Base-by-base conservation (phyloP, 2,329 filamentous ascomycete genomes). In the Cladophialophora yegresii region DNA sequence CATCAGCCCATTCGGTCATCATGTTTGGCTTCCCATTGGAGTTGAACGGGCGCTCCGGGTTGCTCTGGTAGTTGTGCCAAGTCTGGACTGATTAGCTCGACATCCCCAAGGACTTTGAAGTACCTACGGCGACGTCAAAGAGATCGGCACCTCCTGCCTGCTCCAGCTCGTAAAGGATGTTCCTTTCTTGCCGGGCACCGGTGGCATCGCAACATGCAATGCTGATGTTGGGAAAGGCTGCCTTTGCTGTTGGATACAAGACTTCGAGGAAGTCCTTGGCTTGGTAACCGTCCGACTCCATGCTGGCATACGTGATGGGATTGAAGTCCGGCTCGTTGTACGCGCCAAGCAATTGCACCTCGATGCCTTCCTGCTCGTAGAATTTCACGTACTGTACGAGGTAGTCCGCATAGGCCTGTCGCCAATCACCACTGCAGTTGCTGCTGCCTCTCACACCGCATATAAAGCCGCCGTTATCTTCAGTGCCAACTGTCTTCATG, bases 191-290 rank as follows among this genome's bases (percentile, higher is more conserved):
- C 26, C 64, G 70, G 78, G 79, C 81, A 12, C 79, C 80, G 8
- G 76, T 77, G 8, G 75, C 76, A 61, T 81, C 80, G 62, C 80
- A 82, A 73, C 79, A 81, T 36, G 76, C 77, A 30, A 81, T 77
- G 4, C 73, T 75, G 49, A 76, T 73, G 58, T 73, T 74, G 36
- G 79, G 73, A 43, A 75, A 76, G 55, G 74, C 69, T 12, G 71
- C 53, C 69, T 79, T 67, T 56, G 81, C 70, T 20, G 78, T 76
- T 8, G 75, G 72, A 23, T 75, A 73, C 4, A 85, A 76, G n/a
- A 81, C 75, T 58, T 76, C 74, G 73, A 85, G 81, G 72, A 85
- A 84, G 47, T 81, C 79, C 53, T 79, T 81, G 3, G 82, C 82
- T 73, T 84, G 76, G 16, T 74, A 76, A 58, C 78, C 79, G 33